Conservation (phyloP, 345 rosid genomes). For the Euphorbia tirucalli region DNA sequence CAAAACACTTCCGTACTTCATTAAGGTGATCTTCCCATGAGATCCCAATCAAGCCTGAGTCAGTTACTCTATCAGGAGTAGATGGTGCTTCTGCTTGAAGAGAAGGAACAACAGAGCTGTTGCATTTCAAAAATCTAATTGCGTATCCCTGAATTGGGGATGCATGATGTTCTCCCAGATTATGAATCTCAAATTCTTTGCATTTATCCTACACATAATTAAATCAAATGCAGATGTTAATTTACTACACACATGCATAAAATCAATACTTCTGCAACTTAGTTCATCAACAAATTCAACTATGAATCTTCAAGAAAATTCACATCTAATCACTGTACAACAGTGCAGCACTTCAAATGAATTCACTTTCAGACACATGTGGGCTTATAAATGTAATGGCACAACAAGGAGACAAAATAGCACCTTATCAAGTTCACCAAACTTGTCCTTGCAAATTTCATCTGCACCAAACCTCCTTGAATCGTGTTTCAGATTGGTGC, state of each 20-base stretch:
- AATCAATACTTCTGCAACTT: background rate
- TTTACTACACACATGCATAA: conserved; percentile 13
- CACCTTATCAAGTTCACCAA: conserved; percentile 40
- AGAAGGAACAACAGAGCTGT: conserved; percentile 43
- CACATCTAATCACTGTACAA: background rate
- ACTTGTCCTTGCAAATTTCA: conserved; percentile 37
- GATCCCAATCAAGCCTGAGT: conserved; percentile 48
- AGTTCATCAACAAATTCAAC: background rate
- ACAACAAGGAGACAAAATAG: conserved; percentile 16
- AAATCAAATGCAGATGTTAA: conserved; percentile 10
- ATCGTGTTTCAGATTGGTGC: conserved; percentile 29
- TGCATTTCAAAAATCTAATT: conserved; percentile 64
- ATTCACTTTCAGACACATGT: background rate
- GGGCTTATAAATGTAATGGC: background rate
- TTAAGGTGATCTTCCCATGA: conserved; percentile 72
- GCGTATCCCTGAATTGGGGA: conserved; percentile 70
- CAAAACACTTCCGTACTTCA: conserved; percentile 57
- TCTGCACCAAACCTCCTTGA: conserved; percentile 22
- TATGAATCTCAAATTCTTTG: conserved; percentile 38
- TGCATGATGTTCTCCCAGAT: conserved; percentile 32
- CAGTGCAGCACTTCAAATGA: background rate
- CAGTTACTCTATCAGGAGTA: conserved; percentile 54
- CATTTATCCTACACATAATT: conserved; percentile 47
- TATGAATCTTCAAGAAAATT: background rate
- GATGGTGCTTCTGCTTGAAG: conserved; percentile 60